A percentile compares a stretch with the other conserved stretches of the same genome.
Conservation (phyloP, 352 stramenopile species). For the Globisporangium cylindrosporum region DNA sequence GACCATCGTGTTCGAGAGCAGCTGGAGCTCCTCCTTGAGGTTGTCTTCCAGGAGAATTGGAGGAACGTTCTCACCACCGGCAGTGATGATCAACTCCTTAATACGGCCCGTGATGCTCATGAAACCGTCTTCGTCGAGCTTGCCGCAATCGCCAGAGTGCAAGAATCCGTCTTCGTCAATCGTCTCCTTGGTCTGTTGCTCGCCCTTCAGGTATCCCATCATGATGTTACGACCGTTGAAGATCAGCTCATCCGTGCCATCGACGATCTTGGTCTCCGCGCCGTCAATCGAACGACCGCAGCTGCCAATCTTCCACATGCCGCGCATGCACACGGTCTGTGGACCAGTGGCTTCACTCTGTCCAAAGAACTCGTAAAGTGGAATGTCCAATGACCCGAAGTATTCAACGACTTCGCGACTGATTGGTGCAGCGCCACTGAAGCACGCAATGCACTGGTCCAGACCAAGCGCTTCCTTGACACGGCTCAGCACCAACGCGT, state of each 20-base stretch:
- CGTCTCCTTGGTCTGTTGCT: slow-evolving; percentile 80
- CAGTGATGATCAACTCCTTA: slow-evolving; percentile 95
- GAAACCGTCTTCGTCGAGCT: slow-evolving; percentile 91
- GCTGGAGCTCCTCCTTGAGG: slow-evolving; percentile 85
- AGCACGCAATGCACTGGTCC: slow-evolving; percentile 79
- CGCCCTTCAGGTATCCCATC: slow-evolving; percentile 87
- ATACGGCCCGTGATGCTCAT: slow-evolving; percentile 94
- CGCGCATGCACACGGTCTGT: slow-evolving; percentile 68
- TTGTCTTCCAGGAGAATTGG: slow-evolving; percentile 91
- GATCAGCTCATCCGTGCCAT: slow-evolving; percentile 68
- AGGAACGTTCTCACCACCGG: slow-evolving; percentile 95
- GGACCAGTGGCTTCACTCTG: slow-evolving; percentile 91
- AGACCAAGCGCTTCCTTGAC: slow-evolving; percentile 90
- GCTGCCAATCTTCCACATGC: slow-evolving; percentile 88
- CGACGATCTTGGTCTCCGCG: slow-evolving; percentile 52
- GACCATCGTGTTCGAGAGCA: slow-evolving; percentile 91
- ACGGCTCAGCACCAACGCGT: slow-evolving; percentile 82
- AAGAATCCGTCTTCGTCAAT: slow-evolving; percentile 93
- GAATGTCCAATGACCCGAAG: slow-evolving; percentile 93
- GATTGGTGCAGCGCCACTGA: slow-evolving; percentile 90
- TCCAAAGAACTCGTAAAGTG: slow-evolving; percentile 93
- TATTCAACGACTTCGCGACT: slow-evolving; percentile 92
- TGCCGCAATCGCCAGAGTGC: slow-evolving; percentile 92
- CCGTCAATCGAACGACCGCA: slow-evolving; percentile 79
- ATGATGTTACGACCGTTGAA: slow-evolving; percentile 86